Percentiles rank a stretch among this genome's conserved stretches.
These are phyloP conservation scores for Lentinula novae-zelandiae DNA, from an alignment of 1,284 basidiomycete species.

Conservation along the genomic window DNA sequence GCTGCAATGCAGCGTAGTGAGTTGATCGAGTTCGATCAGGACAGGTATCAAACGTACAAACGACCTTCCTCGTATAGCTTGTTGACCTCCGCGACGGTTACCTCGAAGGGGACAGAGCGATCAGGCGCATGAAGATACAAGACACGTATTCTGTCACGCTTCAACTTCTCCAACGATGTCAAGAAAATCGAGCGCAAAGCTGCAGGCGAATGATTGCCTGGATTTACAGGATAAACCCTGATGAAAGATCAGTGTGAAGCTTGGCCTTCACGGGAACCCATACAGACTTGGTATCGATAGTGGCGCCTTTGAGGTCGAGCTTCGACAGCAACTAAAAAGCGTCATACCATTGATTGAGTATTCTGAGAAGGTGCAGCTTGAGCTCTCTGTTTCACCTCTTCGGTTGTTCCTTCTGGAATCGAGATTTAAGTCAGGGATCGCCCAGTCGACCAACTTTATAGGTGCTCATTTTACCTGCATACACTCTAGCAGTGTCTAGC, in stretches of 20 bases:
- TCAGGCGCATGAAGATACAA: conserved; percentile 49
- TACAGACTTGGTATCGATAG: conserved; percentile 48
- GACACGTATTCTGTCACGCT: conserved; percentile 35
- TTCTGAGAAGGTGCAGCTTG: not conserved
- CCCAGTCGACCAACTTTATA: not conserved
- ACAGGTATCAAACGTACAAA: conserved; percentile 30
- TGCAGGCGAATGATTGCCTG: conserved; percentile 36
- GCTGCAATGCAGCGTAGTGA: conserved; percentile 20
- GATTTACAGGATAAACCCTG: conserved; percentile 39
- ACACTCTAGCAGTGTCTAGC: conserved; percentile 47
- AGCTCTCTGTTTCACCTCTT: conserved; percentile 30
- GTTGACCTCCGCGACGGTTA: conserved; percentile 40
- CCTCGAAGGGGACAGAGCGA: conserved; percentile 41
- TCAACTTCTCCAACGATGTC: conserved; percentile 34
- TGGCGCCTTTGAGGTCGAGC: conserved; percentile 37
- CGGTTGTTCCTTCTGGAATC: conserved; percentile 43
- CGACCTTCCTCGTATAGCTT: conserved; percentile 39
- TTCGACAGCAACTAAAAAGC: conserved; percentile 34
- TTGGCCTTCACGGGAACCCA: not conserved
- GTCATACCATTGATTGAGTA: not conserved
- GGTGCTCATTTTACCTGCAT: conserved; percentile 18
- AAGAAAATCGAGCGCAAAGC: conserved; percentile 34
- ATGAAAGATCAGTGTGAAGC: not conserved
- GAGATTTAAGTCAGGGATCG: not conserved
- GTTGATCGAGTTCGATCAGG: not conserved